Conservation (phyloP, 1,284 basidiomycete genomes). For the Acaromyces ingoldii region DNA sequence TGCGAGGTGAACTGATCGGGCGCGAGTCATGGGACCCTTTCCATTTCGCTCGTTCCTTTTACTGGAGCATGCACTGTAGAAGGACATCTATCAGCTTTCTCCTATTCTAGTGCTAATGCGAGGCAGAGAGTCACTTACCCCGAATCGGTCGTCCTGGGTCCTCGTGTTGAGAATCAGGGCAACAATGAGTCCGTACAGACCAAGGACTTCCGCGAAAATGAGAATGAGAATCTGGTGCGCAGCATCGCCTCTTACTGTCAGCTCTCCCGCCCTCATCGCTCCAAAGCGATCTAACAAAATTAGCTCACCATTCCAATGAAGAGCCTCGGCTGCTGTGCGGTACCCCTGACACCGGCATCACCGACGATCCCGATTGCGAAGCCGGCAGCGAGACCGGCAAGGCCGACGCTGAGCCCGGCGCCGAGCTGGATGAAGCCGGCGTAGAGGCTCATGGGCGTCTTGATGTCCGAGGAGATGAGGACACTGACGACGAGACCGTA, state of each 20-base stretch:
- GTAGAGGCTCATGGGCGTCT: conserved; percentile 60
- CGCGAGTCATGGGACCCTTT: too few relatives aligned
- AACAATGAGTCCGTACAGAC: conserved; percentile 80
- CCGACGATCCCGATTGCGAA: conserved; percentile 96
- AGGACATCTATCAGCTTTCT: too few relatives aligned
- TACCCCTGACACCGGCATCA: conserved; percentile 63
- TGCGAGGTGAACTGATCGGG: too few relatives aligned
- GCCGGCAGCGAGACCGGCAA: conserved; percentile 91
- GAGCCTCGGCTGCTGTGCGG: conserved; percentile 73
- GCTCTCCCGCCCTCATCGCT: too few relatives aligned
- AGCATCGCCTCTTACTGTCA: background rate
- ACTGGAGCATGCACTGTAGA: too few relatives aligned
- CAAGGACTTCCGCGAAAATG: conserved; percentile 76
- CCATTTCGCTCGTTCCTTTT: too few relatives aligned
- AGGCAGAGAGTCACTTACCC: too few relatives aligned
- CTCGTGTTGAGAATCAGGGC: conserved; percentile 77
- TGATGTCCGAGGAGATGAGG: conserved; percentile 53
- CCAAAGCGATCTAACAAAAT: background rate
- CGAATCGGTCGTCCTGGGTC: conserved; percentile 34
- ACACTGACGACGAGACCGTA: conserved; percentile 62
- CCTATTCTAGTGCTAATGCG: too few relatives aligned
- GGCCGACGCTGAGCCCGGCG: conserved; percentile 84
- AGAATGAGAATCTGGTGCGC: conserved; percentile 6
- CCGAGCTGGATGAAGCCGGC: conserved; percentile 91
- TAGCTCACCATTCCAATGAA: conserved; percentile 69